A percentile compares a stretch with the other conserved stretches of the same genome.
Conservation (phyloP, 352 stramenopile species). For the Halophytophthora batemanensis region DNA sequence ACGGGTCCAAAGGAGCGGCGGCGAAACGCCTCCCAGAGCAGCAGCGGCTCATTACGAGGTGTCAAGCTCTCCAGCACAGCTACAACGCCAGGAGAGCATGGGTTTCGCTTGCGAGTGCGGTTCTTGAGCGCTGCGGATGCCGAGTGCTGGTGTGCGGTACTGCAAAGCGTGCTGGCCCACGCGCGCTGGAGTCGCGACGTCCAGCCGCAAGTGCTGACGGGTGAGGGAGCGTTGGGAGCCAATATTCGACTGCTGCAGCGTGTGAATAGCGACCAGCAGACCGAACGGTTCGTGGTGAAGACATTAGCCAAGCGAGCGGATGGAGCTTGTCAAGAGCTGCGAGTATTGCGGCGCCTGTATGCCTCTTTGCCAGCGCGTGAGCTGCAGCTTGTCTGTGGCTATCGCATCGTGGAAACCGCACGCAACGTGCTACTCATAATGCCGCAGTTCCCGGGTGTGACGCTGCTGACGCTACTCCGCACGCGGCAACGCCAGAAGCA, state of each 20-base stretch:
- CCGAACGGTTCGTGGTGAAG: slow-evolving; percentile 46
- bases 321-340: slow-evolving; percentile 33
- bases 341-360: slow-evolving; percentile 36
- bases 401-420: slow-evolving; percentile 49
- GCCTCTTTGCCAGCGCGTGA: slow-evolving; percentile 7
- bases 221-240: not conserved
- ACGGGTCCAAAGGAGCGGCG: not conserved
- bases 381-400: slow-evolving; percentile 31
- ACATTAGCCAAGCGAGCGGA: slow-evolving; percentile 17
- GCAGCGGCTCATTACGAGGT: not conserved
- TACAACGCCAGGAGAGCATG: slow-evolving; percentile 1
- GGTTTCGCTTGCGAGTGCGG: slow-evolving; percentile 38
- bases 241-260: slow-evolving; percentile 15
- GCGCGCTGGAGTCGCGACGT: slow-evolving; percentile 35
- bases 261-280: not conserved
- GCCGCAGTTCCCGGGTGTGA: slow-evolving; percentile 44
- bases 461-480: slow-evolving; percentile 38
- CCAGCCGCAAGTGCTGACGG: slow-evolving; percentile 10
- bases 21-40: not conserved
- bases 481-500: slow-evolving; percentile 9
- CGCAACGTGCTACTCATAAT: slow-evolving; percentile 52
- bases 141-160: slow-evolving; percentile 39
- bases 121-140: slow-evolving; percentile 52
- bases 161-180: slow-evolving; percentile 35
- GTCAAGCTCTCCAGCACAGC: slow-evolving; percentile 38